Evolutionary conservation across 2,329 filamentous ascomycete species (phyloP), one percentile per base, ranked within the genome.

Genomic region (Alternaria dauci): DNA sequence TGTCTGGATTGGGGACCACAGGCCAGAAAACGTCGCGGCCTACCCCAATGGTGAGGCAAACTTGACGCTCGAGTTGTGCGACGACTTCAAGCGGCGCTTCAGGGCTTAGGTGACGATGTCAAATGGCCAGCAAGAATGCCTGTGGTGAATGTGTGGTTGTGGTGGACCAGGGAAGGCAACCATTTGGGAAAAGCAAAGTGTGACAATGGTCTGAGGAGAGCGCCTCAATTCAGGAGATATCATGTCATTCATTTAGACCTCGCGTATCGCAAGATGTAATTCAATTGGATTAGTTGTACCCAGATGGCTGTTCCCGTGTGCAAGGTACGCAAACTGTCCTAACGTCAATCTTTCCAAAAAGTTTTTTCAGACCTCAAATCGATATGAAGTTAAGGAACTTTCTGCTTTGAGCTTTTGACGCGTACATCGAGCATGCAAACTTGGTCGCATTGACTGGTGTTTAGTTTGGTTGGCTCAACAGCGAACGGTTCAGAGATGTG

Each of bases 51-150:
- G 67, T 16, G 63, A 70, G 43, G 65, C 65, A 20, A 63, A 61
- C 16, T 46, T 73, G 55, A 65, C 54, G 48, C 53, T 71, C 7
- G 59, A 54, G 52, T 43, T 69, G 32, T 71, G 68, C 52, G 68
- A 58, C 14, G 20, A 41, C n/a, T 60, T 52, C n/a, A 39, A 26
- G 7, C n/a, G 38, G 4, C 51, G 38, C 36, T 32, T 67, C 36
- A 43, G 16, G 5, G 51, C 26, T 14, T 36, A 23, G 8, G n/a
- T 11, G 8, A 23, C 20, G 30, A 18, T 26, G 32, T 25, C 14
- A 5, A n/a, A 8, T 16, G 46, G 46, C 30, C 14, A 5, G 5
- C 7, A 1, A 0, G 20, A n/a, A 26, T 8, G 20, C 20, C 32
- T n/a, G 32, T 5, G 5, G 5, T 36, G 46, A 30, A 14, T 32